Evolutionary conservation across 208 protist genomes (phyloP), one percentile per base, ranked within the genome.

Genomic region (Crithidia expoeki): DNA sequence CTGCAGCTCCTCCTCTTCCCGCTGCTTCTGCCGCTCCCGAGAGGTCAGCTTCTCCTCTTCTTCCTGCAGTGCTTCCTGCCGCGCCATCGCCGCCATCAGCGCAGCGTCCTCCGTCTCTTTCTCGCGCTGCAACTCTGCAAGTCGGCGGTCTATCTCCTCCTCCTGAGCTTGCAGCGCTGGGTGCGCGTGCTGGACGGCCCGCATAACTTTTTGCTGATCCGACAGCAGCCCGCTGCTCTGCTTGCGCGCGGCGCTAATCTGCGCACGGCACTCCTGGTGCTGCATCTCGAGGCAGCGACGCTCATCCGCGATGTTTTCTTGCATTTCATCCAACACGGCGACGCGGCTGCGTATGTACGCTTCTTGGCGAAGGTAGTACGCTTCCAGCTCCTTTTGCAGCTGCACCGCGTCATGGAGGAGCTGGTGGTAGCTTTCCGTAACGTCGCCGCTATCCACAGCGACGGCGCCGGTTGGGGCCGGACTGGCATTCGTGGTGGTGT

Each of bases 221-320:
- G 72, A 72, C 17, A 83, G 76, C 7, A 93, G 63, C 27, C 70
- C 67, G 14, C 77, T 59, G 0, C 77, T 66, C 38, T 80, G 80
- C 44, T 79, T 86, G 3, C 90, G 83, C 0, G 81, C 68, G 10
- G 76, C 71, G 38, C 88, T 93, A 49, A 96, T 96, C 76, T 91
- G 86, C 28, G 72, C 74, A 14, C 92, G 77, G 65, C 92, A 96
- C 68, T 96, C 85, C 59, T 96, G 85, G 47, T 96, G 92, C 47
- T 94, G 89, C 14, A 88, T 56, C 68, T 96, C 87, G 1, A 96
- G 74, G 57, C 83, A 88, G n/a, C 83, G 80, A 17, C 92, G 80
- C 80, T 96, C 92, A 33, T 96, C 86, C 0, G 89, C 81, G 36
- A 96, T 92, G 44, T 75, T 83, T 40, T 83, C 79, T 49, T 94